Base-by-base conservation (phyloP, 192 early-diverging fungal species). In the Backusella circina region DNA sequence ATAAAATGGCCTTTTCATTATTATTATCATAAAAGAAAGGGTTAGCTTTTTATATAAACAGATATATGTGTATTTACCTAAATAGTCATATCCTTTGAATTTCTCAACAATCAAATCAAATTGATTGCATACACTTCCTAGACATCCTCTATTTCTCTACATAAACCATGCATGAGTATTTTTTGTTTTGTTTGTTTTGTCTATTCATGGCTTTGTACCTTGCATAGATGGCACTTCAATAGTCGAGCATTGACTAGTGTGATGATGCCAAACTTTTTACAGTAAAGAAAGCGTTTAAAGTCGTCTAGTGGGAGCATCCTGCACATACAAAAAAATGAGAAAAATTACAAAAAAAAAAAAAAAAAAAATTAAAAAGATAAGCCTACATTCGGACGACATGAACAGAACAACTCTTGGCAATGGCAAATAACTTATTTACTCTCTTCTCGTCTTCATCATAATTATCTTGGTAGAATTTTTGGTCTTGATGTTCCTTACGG, bases 1-100 rank as follows among this genome's bases (percentile, higher is more conserved):
- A 97, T 90, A 75, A 94, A 97, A 80, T 97, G 96, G 2, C 96
- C 96, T 77, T n/a, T n/a, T n/a, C n/a, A n/a, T n/a, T n/a, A 88
- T 73, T 79, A 15, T 12, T 69, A 37, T 50, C 33, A 79, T 74
- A 67, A 61, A 41, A 28, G 47, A 68, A 21, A 23, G 47, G 77
- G 69, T 66, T 31, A 65, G 26, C 68, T 21, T 28, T 6, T 30
- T 26, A 37, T 37, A 41, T 41, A 41, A 16, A 4, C 0, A n/a
- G n/a, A n/a, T 4, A 41, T 41, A 15, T 15, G 15, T 41, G 2
- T 2, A 41, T 13, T 70, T 78, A 85, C 86, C 86, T 12, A 88
- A 75, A 64, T 88, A 88, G 32, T 79, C 71, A 23, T 79, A 75
- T 2, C 78, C 75, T 75, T 83, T 83, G 33, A 83, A 67, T 36